Base-by-base conservation (phyloP, 1,284 basidiomycete species). In the Ganoderma sp. region DNA sequence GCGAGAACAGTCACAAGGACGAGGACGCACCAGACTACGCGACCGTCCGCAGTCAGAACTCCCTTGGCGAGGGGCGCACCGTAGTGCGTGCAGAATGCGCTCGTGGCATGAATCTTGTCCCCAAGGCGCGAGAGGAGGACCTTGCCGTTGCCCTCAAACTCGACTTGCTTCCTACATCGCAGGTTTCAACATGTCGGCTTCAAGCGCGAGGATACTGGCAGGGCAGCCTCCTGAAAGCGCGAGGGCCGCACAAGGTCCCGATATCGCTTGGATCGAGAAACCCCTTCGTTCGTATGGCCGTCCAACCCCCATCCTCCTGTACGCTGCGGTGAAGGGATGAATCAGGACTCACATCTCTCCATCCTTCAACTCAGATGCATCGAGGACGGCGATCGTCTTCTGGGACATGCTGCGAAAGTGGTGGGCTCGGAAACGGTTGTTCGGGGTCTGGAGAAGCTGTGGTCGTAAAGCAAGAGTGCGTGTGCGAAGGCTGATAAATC, bases 61-160 rank as follows among this genome's bases (percentile, higher is more conserved):
- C 95, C 96, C 79, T 96, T 95, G 8, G 82, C 87, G n/a, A 96
- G 84, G 10, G 90, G 91, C 1, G 94, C 92, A 15, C 94, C 94
- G 76, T 94, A 95, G 79, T 97, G 95, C 3, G 95, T 96, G 81
- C 95, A 97, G 81, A 90, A 93, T 17, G 92, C 92, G 71, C 90
- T 92, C 0, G 93, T 97, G 3, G 95, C 95, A 76, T 90, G 84
- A 8, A 90, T 81, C 69, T 90, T 87, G 75, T 92, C 89, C 32
- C 90, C 90, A 34, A 97, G 80, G 67, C 91, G 90, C 68, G 92
- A 91, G 17, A 97, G 79, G 14, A 97, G 84, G 45, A 96, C 89
- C 79, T 94, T 94, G 60, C 93, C 94, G 22, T 89, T 82, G n/a
- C 75, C 78, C 78, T 86, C 91, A 78, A 97, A 96, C 10, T 86